Evolutionary conservation across 257 asterid genomes (phyloP), one percentile per base, ranked within the genome.

Genomic region (Nicotiana attenuata): DNA sequence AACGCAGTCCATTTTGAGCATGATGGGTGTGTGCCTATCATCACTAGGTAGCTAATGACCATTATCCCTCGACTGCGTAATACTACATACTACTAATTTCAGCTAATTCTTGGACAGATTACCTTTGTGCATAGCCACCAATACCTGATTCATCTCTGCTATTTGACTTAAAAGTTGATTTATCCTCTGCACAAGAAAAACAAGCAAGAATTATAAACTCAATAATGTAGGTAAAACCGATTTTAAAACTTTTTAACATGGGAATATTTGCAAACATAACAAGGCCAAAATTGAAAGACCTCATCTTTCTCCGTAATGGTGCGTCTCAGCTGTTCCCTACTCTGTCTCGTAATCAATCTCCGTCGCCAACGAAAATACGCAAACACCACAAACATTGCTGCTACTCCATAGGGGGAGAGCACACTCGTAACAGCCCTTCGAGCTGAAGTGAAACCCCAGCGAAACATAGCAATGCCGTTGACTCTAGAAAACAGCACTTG

Each of bases 71-170:
- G 26, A 28, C 81, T 20, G 63, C 50, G 3, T 7, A 76, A 35
- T 60, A 78, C 5, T 60, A 38, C 10, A 41, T 57, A 28, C 61
- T 22, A n/a, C 82, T 15, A 78, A 22, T 60, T 60, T 63, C 47
- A 63, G 28, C 77, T 41, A 63, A 64, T 50, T 64, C 6, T 80
- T 61, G 76, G 76, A 41, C 28, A 64, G 22, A 14, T 60, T 61
- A 78, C 45, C 85, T 85, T 64, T 86, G 63, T 87, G 89, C 35
- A 76, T 81, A 47, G 87, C 90, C 82, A 90, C 61, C 81, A 92
- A 26, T 84, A 87, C 65, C 81, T 87, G 90, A 83, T 92, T 94
- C 97, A 92, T 85, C 87, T 84, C 82, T 20, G 98, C 88, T 85
- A 92, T 86, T 82, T 92, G 97, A 82, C 90, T 84, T 92, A 91